phyloP scores from a whole-genome alignment of 257 asterid species.

The Solanum dulcamara region DNA sequence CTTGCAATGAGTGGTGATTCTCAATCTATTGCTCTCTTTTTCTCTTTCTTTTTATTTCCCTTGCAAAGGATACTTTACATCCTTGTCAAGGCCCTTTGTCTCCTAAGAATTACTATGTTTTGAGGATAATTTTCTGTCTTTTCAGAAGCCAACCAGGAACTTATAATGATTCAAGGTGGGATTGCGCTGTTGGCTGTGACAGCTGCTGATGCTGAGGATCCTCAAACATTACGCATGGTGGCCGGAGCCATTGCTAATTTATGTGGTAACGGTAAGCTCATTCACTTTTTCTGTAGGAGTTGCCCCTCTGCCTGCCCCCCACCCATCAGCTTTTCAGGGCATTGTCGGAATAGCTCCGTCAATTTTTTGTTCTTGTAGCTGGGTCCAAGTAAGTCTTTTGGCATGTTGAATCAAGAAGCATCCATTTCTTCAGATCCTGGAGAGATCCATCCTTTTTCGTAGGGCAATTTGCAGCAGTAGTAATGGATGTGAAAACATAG shows the following conservation, averaged over 20 bases:
- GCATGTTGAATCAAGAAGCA: background rate
- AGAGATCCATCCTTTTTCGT: background rate
- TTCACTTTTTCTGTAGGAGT: constrained; percentile 1
- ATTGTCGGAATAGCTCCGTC: background rate
- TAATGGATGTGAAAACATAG: background rate
- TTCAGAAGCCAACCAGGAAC: constrained; percentile 90
- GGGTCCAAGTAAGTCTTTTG: background rate
- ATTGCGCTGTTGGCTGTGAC: constrained; percentile 72
- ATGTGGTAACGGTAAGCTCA: constrained; percentile 80
- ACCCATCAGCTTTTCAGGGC: background rate
- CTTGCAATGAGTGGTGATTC: constrained; percentile 93
- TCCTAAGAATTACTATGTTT: background rate
- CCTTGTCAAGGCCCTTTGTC: background rate
- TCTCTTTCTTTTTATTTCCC: background rate
- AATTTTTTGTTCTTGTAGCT: background rate
- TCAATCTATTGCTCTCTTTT: background rate
- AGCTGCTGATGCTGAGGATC: constrained; percentile 94
- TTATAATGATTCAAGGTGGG: constrained; percentile 97
- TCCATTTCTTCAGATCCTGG: background rate
- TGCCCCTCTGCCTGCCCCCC: background rate
- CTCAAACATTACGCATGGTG: constrained; percentile 97
- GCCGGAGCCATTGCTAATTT: constrained; percentile 99
- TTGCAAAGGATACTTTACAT: background rate
- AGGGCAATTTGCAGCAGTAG: background rate
- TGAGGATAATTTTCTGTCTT: background rate